A percentile compares a stretch with the other conserved stretches of the same genome.
These are phyloP conservation scores for Penicillium cataractarum DNA, from an alignment of 495 filamentous ascomycete species.

Conservation along the genomic window DNA sequence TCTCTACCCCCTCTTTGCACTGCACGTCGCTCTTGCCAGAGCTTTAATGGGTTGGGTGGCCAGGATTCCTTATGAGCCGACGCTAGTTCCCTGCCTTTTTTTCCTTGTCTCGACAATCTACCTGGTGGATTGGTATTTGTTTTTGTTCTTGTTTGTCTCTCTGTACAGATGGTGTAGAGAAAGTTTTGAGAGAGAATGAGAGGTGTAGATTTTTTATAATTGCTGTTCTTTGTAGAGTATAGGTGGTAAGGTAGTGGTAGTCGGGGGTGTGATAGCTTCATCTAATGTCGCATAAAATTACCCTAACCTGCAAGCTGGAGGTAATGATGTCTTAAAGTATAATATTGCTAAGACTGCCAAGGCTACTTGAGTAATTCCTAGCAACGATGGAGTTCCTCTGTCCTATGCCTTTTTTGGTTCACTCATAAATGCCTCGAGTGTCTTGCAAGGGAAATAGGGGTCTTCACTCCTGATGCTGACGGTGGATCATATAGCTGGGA, in stretches of 20 bases:
- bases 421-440: background rate
- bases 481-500: background rate
- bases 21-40: background rate
- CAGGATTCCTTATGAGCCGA: conserved; percentile 36
- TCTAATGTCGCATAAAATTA: no score
- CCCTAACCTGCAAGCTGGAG: no score
- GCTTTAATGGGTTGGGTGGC: conserved; percentile 40
- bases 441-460: background rate
- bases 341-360: no score
- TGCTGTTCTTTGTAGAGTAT: background rate
- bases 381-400: background rate
- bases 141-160: conserved; percentile 17
- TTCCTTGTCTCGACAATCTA: conserved; percentile 16
- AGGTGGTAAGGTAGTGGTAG: no score
- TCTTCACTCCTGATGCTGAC: background rate
- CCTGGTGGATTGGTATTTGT: conserved; percentile 17
- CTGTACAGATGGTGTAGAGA: conserved; percentile 41
- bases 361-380: background rate
- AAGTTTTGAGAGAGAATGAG: conserved; percentile 7
- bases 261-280: no score
- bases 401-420: background rate
- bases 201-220: conserved; percentile 16
- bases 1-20: conserved; percentile 16
- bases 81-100: conserved; percentile 25
- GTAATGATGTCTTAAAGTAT: no score